These are phyloP conservation scores for Neonectria ditissima DNA, from an alignment of 2,329 filamentous ascomycete genomes.

Conservation along the genomic window DNA sequence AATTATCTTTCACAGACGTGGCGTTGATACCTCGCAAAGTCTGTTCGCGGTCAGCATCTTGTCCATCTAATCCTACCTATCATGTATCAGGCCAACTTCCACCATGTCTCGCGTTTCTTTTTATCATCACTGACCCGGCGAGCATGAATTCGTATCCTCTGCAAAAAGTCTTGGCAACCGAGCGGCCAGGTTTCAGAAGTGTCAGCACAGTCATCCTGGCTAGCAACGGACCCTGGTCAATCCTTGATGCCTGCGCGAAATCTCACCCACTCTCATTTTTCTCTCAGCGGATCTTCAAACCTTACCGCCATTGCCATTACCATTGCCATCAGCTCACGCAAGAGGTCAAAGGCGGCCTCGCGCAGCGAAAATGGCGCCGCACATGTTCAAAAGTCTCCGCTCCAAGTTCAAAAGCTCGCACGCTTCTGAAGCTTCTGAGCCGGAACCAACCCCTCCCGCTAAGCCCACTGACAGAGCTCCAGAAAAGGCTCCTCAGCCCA, in stretches of 20 bases:
- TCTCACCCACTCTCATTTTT: background rate
- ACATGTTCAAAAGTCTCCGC: background rate
- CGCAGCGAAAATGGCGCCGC: background rate
- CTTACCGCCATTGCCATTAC: background rate
- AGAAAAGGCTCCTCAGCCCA: background rate
- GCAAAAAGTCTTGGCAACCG: background rate
- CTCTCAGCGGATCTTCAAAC: background rate
- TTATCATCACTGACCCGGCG: too few relatives aligned
- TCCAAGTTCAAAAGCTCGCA: background rate
- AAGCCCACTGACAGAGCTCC: background rate
- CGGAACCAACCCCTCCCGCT: background rate
- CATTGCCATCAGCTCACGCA: background rate
- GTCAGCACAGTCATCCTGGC: background rate
- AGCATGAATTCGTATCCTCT: background rate
- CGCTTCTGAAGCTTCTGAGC: background rate
- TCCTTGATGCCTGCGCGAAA: background rate
- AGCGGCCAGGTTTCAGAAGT: background rate
- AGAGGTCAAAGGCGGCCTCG: background rate
- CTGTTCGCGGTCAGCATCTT: too few relatives aligned
- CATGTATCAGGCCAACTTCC: too few relatives aligned
- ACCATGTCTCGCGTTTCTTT: too few relatives aligned
- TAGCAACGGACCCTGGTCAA: background rate
- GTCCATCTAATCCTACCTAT: too few relatives aligned
- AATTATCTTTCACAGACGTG: too few relatives aligned
- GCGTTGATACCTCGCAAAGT: too few relatives aligned